Base-by-base conservation (phyloP, 73 alveolate species). In the Blepharisma japonicum region DNA sequence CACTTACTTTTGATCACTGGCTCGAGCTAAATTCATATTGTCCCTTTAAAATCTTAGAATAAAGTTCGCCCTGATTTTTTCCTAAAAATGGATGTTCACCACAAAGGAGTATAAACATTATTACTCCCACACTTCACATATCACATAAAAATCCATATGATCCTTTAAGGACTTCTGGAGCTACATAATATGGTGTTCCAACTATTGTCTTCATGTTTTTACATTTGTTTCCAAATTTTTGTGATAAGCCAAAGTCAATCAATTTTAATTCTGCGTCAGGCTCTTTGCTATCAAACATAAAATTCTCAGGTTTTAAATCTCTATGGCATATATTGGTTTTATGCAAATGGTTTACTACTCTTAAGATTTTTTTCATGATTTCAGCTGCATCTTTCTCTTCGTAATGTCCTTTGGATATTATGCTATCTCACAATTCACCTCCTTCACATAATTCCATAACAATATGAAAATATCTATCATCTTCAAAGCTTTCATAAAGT, bases 361-460 rank as follows among this genome's bases (percentile, higher is more conserved):
- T 68, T 42, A 61, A 4, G 23, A 61, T 61, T 14, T 39, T 61
- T 5, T 39, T 14, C 14, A 25, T 61, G 0, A 20, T 14, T 14
- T 18, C 38, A 20, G 23, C 47, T 1, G 83, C 83, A 27, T 50
- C 79, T 46, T 54, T 79, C 54, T 79, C 87, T 39, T 50, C 83
- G 55, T 45, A 71, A 51, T 25, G n/a, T 21, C 71, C 77, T 39
- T 71, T 46, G 6, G 55, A 14, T 2, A 86, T 70, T 45, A 85
- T 72, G 56, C 82, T 72, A 54, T 85, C 86, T 4, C 82, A 49
- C 45, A 85, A 55, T 78, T 85, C 92, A 6, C 92, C 92, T 55
- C 92, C 92, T 42, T 86, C 68, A 56, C 90, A 82, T 47, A 68
- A 82, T 23, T 85, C 92, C 92, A 85, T 85, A 32, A 85, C 71